Percentiles rank a stretch among this genome's conserved stretches.
These are phyloP conservation scores for Piper betle DNA, from an alignment of 164 flowering plant species.

Conservation along the genomic window DNA sequence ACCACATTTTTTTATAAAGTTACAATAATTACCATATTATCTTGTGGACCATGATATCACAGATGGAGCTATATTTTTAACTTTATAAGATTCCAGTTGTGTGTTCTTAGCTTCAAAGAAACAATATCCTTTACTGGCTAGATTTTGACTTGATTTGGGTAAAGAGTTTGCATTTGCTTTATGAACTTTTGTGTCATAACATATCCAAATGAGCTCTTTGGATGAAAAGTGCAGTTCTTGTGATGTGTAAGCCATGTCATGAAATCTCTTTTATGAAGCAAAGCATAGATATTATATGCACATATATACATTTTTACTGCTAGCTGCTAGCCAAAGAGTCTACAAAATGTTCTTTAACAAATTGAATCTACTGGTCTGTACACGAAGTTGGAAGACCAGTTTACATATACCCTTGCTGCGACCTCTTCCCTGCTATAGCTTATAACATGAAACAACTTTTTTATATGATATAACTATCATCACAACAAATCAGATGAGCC, in stretches of 20 bases:
- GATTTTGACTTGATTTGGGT: conserved; percentile 5
- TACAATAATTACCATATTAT: no score
- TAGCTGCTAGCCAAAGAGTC: no score
- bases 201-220: not conserved
- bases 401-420: no score
- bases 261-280: not conserved
- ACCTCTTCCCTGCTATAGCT: no score
- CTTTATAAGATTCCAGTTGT: no score
- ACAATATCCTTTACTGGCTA: conserved; percentile 2
- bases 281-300: not conserved
- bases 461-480: no score
- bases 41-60: no score
- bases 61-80: no score
- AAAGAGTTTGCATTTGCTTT: not conserved
- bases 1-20: no score
- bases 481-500: not conserved
- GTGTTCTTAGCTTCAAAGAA: conserved; percentile 4
- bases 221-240: not conserved
- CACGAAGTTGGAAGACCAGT: no score
- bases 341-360: not conserved
- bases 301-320: not conserved
- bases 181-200: not conserved
- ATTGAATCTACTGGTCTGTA: not conserved
- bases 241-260: not conserved
- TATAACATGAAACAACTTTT: no score